phyloP scores from a whole-genome alignment of 2,329 filamentous ascomycete species.

The Trematosphaeria pertusa region DNA sequence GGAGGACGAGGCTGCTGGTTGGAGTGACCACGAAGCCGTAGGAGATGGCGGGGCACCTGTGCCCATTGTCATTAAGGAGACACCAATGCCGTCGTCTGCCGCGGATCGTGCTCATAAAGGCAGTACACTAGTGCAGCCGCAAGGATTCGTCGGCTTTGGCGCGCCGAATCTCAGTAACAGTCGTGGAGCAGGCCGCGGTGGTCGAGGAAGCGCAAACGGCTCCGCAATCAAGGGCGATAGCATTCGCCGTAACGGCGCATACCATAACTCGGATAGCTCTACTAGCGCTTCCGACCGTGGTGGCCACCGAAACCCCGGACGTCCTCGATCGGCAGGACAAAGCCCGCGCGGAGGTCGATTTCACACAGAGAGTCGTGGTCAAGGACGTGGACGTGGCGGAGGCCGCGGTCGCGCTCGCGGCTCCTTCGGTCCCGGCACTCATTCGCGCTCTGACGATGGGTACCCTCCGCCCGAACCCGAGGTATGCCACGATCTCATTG shows the following conservation, averaged over 20 bases:
- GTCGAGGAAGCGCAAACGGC: background rate
- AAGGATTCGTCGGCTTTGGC: background rate
- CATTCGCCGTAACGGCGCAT: background rate
- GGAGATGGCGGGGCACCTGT: conserved; percentile 46
- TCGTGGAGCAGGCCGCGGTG: background rate
- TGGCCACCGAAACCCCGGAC: background rate
- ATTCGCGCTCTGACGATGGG: background rate
- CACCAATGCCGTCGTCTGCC: background rate
- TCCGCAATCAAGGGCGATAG: background rate
- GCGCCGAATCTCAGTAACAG: background rate
- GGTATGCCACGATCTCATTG: conserved; percentile 10
- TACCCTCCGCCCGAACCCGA: background rate
- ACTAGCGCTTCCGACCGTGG: background rate
- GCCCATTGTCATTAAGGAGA: conserved; percentile 19
- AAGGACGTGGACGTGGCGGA: conserved; percentile 1
- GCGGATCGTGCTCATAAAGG: background rate
- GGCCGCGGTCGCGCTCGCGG: conserved; percentile 4
- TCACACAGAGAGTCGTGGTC: too few species aligned
- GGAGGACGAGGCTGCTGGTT: conserved; percentile 45
- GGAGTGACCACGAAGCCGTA: conserved; percentile 44
- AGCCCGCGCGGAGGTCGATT: background rate
- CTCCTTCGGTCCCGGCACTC: background rate
- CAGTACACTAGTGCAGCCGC: background rate
- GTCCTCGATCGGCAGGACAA: background rate
- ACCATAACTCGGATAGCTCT: background rate